phyloP scores from a whole-genome alignment of 768 basidiomycete genomes.

The Mycena haematopus region DNA sequence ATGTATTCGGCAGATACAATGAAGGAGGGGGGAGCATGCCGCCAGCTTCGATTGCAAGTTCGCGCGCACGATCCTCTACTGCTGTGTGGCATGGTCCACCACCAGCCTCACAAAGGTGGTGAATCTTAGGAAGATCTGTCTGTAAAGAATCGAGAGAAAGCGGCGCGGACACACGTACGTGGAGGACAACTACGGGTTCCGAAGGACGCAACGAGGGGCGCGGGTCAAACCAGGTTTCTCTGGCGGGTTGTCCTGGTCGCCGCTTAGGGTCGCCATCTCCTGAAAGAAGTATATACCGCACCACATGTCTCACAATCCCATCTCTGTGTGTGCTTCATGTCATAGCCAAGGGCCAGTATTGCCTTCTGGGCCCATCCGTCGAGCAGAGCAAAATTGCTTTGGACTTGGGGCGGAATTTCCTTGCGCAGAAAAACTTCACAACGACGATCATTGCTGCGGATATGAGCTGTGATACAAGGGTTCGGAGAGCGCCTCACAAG shows the following conservation, averaged over 20 bases:
- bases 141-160: background rate
- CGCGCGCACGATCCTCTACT: slow-evolving; percentile 12
- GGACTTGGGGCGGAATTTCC: slow-evolving; percentile 18
- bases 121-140: slow-evolving; percentile 12
- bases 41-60: slow-evolving; percentile 16
- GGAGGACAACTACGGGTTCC: slow-evolving; percentile 10
- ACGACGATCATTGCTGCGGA: slow-evolving; percentile 6
- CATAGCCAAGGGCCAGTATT: slow-evolving; percentile 18
- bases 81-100: slow-evolving; percentile 24
- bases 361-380: slow-evolving; percentile 28
- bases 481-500: background rate
- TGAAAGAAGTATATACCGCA: background rate
- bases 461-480: background rate
- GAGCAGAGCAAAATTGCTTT: slow-evolving; percentile 17
- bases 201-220: slow-evolving; percentile 13
- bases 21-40: slow-evolving; percentile 8
- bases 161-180: background rate
- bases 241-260: slow-evolving; percentile 13
- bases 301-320: slow-evolving; percentile 28
- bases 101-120: slow-evolving; percentile 25
- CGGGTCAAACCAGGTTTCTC: slow-evolving; percentile 24
- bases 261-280: background rate
- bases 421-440: slow-evolving; percentile 24
- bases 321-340: slow-evolving; percentile 29
- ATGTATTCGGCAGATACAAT: slow-evolving; percentile 1